Conservation (phyloP, 1,284 basidiomycete species). For the Cryptococcus amylolentus region DNA sequence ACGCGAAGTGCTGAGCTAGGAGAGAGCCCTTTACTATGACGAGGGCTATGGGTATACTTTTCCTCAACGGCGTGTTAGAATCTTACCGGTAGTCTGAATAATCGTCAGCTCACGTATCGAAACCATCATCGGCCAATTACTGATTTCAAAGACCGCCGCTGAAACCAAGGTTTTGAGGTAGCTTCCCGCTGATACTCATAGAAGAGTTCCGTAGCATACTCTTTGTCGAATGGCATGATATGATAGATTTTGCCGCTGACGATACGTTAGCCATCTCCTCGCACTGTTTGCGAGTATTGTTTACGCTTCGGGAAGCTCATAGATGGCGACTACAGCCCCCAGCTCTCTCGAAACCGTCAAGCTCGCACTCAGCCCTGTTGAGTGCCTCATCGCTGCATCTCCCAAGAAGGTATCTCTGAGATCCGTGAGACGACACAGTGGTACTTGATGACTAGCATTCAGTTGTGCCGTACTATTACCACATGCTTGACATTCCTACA, state of each 20-base stretch:
- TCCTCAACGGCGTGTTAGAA: neutral
- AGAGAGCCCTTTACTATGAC: slow-evolving; percentile 22
- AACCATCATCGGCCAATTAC: slow-evolving; percentile 6
- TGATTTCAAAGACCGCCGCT: slow-evolving; percentile 30
- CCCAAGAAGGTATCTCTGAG: slow-evolving; percentile 13
- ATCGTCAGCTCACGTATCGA: neutral
- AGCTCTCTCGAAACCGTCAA: neutral
- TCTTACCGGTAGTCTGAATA: slow-evolving; percentile 5
- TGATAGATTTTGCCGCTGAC: slow-evolving; percentile 32
- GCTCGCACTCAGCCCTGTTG: slow-evolving; percentile 6
- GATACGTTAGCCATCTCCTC: neutral
- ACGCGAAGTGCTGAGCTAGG: slow-evolving; percentile 43
- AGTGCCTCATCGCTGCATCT: slow-evolving; percentile 6
- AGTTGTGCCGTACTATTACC: slow-evolving; percentile 9
- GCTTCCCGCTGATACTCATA: slow-evolving; percentile 34
- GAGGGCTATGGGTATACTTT: neutral
- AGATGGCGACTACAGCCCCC: slow-evolving; percentile 6
- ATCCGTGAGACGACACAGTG: neutral
- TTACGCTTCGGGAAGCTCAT: slow-evolving; percentile 15
- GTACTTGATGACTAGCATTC: slow-evolving; percentile 3
- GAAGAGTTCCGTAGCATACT: slow-evolving; percentile 24
- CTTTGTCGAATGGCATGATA: slow-evolving; percentile 14
- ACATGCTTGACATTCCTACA: slow-evolving; percentile 27
- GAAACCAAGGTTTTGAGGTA: slow-evolving; percentile 27
- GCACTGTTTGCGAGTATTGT: neutral